Base-by-base conservation (phyloP, 2,329 filamentous ascomycete species). In the Fusarium denticulatum region DNA sequence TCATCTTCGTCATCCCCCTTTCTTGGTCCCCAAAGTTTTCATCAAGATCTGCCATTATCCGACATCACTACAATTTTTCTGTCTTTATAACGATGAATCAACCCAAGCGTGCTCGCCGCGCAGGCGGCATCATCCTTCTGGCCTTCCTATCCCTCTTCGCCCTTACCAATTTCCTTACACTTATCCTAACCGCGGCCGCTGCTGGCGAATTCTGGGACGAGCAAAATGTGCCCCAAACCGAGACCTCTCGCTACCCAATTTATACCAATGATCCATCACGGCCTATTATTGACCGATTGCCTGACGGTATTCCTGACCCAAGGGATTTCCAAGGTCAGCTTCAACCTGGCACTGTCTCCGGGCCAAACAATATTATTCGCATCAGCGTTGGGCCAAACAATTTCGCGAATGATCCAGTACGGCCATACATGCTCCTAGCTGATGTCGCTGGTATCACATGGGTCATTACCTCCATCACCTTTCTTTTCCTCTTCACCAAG, bases 161-260 rank as follows among this genome's bases (percentile, higher is more conserved):
- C 42, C 1, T 77, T 14, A 50, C 56, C 50, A 79, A 76, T 59
- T 56, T 79, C 20, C 15, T 71, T 40, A 74, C 80, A 45, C 53
- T 74, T 60, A 37, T 76, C 36, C 45, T 79, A 37, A 58, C 71
- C 15, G 26, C 66, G 12, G 28, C 72, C 24, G 49, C 75, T 42
- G 60, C 75, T 20, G n/a, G 34, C 26, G 22, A 42, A 7, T 67
- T 47, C 28, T 6, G 20, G 42, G 16, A 13, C 5, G 14, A 43
- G 15, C 22, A 12, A 30, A 30, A 12, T 30, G 30, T 12, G 7
- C 28, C 28, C 28, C 28, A 9, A 15, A 34, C 15, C 32, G 6
- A 34, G 32, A 34, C 32, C 32, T 12, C 32, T 34, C 13, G 4
- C 13, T 1, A 14, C 13, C 32, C 6, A 30, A 30, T 30, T 30